A percentile compares a stretch with the other conserved stretches of the same genome.
Conservation (phyloP, 108 stramenopile species). For the Cyclostephanos invisitatus region DNA sequence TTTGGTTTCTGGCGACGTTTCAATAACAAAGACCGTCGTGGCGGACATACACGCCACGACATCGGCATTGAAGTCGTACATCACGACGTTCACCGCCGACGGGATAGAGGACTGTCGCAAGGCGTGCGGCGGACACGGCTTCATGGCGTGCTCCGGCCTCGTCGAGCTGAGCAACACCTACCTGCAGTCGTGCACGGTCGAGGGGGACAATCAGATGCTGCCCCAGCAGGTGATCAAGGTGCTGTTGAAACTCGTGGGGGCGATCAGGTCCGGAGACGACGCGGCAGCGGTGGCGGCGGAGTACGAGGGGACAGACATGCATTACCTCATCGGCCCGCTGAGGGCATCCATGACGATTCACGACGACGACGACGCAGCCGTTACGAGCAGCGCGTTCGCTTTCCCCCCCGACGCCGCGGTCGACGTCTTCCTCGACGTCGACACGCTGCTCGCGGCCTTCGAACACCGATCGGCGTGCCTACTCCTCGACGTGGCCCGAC, state of each 20-base stretch:
- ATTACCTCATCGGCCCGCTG: slow-evolving; percentile 48
- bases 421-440: slow-evolving; percentile 46
- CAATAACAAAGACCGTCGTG: slow-evolving; percentile 71
- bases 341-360: slow-evolving; percentile 17
- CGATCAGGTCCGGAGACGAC: slow-evolving; percentile 43
- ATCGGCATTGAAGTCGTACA: slow-evolving; percentile 92
- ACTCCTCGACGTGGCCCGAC: slow-evolving; percentile 64
- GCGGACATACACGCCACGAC: slow-evolving; percentile 90
- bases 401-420: slow-evolving; percentile 18
- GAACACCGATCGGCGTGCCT: slow-evolving; percentile 77
- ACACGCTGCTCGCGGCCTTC: slow-evolving; percentile 59
- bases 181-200: slow-evolving; percentile 91
- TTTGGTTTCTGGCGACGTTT: slow-evolving; percentile 53
- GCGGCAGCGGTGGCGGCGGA: slow-evolving; percentile 18
- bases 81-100: slow-evolving; percentile 87
- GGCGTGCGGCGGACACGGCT: slow-evolving; percentile 96
- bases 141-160: slow-evolving; percentile 85
- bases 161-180: slow-evolving; percentile 91
- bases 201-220: slow-evolving; percentile 94
- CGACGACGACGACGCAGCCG: background rate
- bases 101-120: slow-evolving; percentile 96
- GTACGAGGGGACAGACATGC: slow-evolving; percentile 40
- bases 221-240: slow-evolving; percentile 90
- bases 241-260: slow-evolving; percentile 78
- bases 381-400: slow-evolving; percentile 38